These are phyloP conservation scores for Tolypocladium amazonense DNA, from an alignment of 2,329 filamentous ascomycete species.

Conservation along the genomic window DNA sequence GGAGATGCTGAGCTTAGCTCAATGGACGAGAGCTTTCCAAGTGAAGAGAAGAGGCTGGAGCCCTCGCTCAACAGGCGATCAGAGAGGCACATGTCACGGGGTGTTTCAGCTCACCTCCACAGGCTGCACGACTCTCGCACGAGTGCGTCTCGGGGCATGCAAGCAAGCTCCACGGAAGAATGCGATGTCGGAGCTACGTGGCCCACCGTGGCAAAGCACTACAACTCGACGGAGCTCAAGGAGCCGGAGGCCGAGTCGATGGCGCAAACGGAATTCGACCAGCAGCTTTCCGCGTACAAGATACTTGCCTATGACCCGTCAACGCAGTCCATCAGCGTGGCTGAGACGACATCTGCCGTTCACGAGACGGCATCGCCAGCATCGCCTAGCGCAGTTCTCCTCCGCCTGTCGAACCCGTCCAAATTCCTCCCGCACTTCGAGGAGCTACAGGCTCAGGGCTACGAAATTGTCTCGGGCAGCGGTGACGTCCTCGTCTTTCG, in stretches of 20 bases:
- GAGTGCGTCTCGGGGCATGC: constrained; percentile 33
- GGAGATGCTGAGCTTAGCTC: constrained; percentile 22
- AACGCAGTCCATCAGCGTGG: constrained; percentile 45
- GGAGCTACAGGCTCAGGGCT: constrained; percentile 48
- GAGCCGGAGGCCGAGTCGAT: neutral
- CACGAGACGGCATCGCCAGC: constrained; percentile 36
- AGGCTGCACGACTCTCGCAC: constrained; percentile 27
- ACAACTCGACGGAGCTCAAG: constrained; percentile 3
- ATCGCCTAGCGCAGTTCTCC: constrained; percentile 49
- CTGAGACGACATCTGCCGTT: constrained; percentile 48
- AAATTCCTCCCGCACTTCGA: constrained; percentile 56
- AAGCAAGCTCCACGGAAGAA: constrained; percentile 36
- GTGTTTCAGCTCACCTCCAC: constrained; percentile 1
- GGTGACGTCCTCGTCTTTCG: constrained; percentile 57
- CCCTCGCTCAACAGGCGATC: constrained; percentile 17
- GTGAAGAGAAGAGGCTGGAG: constrained; percentile 13
- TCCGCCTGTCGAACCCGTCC: constrained; percentile 49
- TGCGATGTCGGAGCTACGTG: constrained; percentile 20
- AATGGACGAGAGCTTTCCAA: constrained; percentile 31
- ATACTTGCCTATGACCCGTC: constrained; percentile 55
- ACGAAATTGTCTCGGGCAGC: constrained; percentile 54
- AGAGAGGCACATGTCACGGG: constrained; percentile 1
- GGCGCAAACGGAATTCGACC: neutral
- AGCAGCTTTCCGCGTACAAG: constrained; percentile 36
- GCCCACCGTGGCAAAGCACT: constrained; percentile 25